phyloP scores from a whole-genome alignment of 352 stramenopile genomes.

The Phytophthora boehmeriae region DNA sequence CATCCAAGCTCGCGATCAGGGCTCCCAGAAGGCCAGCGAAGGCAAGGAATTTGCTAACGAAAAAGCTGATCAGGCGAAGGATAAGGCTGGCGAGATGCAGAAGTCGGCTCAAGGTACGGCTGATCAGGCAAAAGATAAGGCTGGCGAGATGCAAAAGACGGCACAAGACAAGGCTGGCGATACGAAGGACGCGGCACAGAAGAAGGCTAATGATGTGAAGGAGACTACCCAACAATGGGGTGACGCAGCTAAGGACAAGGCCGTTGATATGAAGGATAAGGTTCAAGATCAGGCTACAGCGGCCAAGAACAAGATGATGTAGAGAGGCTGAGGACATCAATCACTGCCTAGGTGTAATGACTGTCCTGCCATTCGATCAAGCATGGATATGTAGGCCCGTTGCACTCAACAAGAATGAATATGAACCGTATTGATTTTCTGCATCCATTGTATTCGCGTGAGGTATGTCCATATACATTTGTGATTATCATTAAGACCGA shows the following conservation, averaged over 20 bases:
- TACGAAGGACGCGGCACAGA: conserved; percentile 3
- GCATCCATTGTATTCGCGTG: too few species aligned
- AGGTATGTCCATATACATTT: background rate
- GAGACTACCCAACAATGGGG: conserved; percentile 19
- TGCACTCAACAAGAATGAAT: too few species aligned
- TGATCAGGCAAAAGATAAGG: too few species aligned
- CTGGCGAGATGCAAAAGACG: background rate
- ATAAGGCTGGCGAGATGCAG: conserved; percentile 8
- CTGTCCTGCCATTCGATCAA: too few species aligned
- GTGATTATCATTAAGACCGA: background rate
- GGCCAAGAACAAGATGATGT: conserved; percentile 23
- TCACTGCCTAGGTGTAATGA: too few species aligned
- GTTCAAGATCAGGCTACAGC: conserved; percentile 15
- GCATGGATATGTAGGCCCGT: too few species aligned
- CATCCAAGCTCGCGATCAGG: conserved; percentile 14
- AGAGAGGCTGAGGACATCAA: conserved; percentile 2
- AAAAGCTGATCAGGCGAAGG: conserved; percentile 4
- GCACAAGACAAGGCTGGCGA: conserved; percentile 14
- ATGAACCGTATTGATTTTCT: too few species aligned
- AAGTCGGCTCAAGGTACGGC: too few species aligned
- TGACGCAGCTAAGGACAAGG: background rate
- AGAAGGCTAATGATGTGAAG: background rate
- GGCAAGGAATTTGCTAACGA: conserved; percentile 14
- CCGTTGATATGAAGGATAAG: background rate
- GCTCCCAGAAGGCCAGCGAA: conserved; percentile 25